Base-by-base conservation (phyloP, 495 filamentous ascomycete genomes). In the Penicillium waksmanii region DNA sequence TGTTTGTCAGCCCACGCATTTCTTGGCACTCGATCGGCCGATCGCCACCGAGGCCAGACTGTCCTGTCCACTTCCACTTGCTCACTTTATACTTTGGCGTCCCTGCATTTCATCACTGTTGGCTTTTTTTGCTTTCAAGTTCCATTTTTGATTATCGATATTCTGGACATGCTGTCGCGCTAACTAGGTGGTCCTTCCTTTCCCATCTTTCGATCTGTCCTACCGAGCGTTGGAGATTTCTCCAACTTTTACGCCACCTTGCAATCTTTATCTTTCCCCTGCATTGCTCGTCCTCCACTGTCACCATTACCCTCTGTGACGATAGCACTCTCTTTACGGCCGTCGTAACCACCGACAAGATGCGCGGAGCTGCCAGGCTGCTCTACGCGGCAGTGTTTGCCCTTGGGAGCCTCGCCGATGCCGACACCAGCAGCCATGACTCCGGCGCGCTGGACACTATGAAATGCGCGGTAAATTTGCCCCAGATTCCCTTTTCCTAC, bases 331-430 rank as follows among this genome's bases (percentile, higher is more conserved):
- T 17, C 38, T 56, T 44, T 11, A 27, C 25, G 35, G 47, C 53
- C 19, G 3, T 8, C 17, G 8, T 1, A 31, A 50, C 11, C 3
- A 35, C 55, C 31, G 17, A 31, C 64, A 73, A 68, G 15, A 93
- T 92, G 89, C 87, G 82, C 65, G 79, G 87, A 55, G 84, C 87
- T 44, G 81, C 84, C 53, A 84, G 83, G 65, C 75, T 86, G 19
- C 92, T 93, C 73, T 93, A 87, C 73, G 77, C 93, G 63, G 89
- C 90, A 51, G 75, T 92, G 44, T 93, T 93, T 70, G 80, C 88
- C 60, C 82, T 94, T 65, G 85, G 87, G 71, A 78, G 77, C 31
- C 73, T 87, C 15, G 72, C 84, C 47, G 66, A 73, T 50, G 76
- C 77, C 49, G 63, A 61, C 25, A 76, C 77, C 49, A 62, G 60